Conservation (phyloP, 148 eudicot species). For the Euryodendron excelsum region DNA sequence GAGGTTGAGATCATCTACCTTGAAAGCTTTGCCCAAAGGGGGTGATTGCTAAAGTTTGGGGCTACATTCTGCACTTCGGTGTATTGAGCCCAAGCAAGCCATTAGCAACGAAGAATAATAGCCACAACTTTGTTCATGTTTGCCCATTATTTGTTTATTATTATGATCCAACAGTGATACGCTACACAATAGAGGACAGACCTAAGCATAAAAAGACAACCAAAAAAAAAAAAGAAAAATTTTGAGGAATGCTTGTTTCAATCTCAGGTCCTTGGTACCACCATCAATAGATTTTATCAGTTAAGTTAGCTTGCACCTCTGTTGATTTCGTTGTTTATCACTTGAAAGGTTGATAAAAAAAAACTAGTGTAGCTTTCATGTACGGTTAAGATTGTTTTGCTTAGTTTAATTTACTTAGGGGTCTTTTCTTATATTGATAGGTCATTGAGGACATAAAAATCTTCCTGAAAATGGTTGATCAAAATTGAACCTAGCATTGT, state of each 20-base stretch:
- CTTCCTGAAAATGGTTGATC: neutral
- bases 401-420: neutral
- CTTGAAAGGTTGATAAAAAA: neutral
- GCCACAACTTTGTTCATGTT: neutral
- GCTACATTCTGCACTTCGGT: neutral
- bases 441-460: neutral
- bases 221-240: neutral
- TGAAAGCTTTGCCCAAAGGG: neutral
- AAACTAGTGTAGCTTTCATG: neutral
- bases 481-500: neutral
- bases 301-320: constrained; percentile 5
- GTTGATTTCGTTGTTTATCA: neutral
- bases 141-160: neutral
- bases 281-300: neutral
- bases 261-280: neutral
- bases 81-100: neutral
- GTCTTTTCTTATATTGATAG: neutral
- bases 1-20: neutral
- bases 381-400: neutral
- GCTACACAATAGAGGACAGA: no score
- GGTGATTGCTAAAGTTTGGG: neutral
- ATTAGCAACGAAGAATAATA: neutral
- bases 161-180: neutral
- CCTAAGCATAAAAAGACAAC: no score
- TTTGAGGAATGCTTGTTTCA: neutral